A percentile compares a stretch with the other conserved stretches of the same genome.
phyloP scores from a whole-genome alignment of 176 grass and related monocot species.

The Echinochloa phyllopogon region DNA sequence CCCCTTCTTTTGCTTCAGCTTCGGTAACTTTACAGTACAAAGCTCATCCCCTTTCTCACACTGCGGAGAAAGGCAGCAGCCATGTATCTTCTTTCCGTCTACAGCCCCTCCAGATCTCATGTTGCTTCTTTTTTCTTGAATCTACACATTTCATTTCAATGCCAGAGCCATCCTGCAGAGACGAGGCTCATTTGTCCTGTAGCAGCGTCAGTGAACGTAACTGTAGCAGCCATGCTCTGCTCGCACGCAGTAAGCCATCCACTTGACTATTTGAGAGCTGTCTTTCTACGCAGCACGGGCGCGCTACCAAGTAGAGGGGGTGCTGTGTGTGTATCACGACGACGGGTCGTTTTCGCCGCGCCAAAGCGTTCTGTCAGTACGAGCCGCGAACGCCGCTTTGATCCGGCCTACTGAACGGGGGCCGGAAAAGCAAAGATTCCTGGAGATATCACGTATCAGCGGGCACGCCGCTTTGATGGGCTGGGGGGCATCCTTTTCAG shows the following conservation, averaged over 20 bases:
- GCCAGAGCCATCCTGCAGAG: conserved; percentile 17
- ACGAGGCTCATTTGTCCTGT: background rate
- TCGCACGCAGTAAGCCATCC: no score
- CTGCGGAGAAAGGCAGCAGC: conserved; percentile 1
- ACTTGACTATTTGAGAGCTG: background rate
- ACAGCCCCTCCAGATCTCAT: no score
- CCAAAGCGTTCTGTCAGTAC: conserved; percentile 37
- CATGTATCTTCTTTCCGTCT: background rate
- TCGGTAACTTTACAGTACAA: conserved; percentile 50
- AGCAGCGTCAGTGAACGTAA: background rate
- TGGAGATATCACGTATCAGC: conserved; percentile 22
- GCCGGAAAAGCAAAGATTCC: conserved; percentile 45
- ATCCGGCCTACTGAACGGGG: conserved; percentile 20
- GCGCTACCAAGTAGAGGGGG: background rate
- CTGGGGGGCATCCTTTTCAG: conserved; percentile 25
- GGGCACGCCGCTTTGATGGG: conserved; percentile 26
- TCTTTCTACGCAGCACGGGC: background rate
- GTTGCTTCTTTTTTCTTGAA: background rate
- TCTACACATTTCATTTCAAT: background rate
- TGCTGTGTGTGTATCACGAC: conserved; percentile 42
- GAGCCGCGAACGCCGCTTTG: conserved; percentile 32
- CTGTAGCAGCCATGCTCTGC: background rate
- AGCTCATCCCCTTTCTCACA: conserved; percentile 43
- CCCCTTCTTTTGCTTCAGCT: conserved; percentile 33
- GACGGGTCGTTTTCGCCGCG: conserved; percentile 25